Evolutionary conservation across 805 yeast species (phyloP), one percentile per base, ranked within the genome.

Genomic region (Lipomyces starkeyi): DNA sequence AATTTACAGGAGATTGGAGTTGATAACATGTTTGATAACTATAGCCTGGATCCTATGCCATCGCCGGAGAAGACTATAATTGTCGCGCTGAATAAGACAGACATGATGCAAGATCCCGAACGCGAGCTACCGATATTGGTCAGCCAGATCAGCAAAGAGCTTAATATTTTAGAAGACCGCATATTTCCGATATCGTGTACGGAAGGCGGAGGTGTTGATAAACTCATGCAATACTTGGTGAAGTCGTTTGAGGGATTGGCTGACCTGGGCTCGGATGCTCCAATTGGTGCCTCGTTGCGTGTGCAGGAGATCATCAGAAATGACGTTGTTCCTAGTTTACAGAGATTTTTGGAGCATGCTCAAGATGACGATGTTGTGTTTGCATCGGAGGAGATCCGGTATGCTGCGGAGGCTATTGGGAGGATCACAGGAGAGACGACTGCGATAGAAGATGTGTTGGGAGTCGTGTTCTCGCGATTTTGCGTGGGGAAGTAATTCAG

Each of bases 381-480:
- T 52, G 97, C 97, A 0, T 81, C 91, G 0, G 97, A 94, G 68
- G 88, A 90, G 64, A 81, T 95, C 53, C 84, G 85, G 60, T 84
- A 84, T 61, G 87, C 97, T 0, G 87, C 89, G 22, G 92, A 89
- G 14, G 97, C 97, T 0, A 90, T 95, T 52, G 98, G 98, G 0
- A 91, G 88, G 74, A 90, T 95, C 32, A 93, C 98, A 0, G 99
- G 98, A 0, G 90, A 91, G 53, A 85, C 91, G 0, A 87, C 94
- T 14, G 97, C 97, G 0, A 84, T 93, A 0, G 98, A 95, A 73
- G 98, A 95, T 75, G 87, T 95, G 0, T 80, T 95, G 4, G 97
- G 95, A 0, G 94, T 91, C 0, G 95, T 95, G 0, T 95, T 95
- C 76, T 88, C 97, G 1, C 90, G 87, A 69, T 95, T 95, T 77